Conservation (phyloP, 768 basidiomycete genomes). For the Cytidiella melzeri region DNA sequence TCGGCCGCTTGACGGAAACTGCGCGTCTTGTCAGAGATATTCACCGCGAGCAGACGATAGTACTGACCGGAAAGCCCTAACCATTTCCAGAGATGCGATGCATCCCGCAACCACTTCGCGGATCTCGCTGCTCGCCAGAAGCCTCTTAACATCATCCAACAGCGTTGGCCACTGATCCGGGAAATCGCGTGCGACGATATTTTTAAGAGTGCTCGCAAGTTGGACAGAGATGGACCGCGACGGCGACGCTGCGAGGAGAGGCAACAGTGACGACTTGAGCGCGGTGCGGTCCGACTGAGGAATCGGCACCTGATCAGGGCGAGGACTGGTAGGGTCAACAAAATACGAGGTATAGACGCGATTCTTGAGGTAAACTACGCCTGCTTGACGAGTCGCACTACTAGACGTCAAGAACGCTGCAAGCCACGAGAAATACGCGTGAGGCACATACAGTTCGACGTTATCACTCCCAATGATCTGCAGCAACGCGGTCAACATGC, state of each 20-base stretch:
- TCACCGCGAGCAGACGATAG: neutral
- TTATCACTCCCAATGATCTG: slow-evolving; percentile 79
- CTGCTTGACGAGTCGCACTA: slow-evolving; percentile 79
- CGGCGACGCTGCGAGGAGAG: slow-evolving; percentile 61
- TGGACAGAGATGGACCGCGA: slow-evolving; percentile 68
- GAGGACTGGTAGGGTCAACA: slow-evolving; percentile 37
- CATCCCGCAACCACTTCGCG: slow-evolving; percentile 78
- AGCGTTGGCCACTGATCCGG: slow-evolving; percentile 71
- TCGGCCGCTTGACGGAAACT: slow-evolving; percentile 69
- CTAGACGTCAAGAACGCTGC: slow-evolving; percentile 8
- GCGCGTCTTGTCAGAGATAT: neutral
- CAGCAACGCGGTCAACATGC: slow-evolving; percentile 75
- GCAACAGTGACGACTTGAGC: slow-evolving; percentile 63
- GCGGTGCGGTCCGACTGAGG: slow-evolving; percentile 62
- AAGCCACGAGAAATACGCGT: slow-evolving; percentile 29
- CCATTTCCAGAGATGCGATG: slow-evolving; percentile 68
- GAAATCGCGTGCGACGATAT: slow-evolving; percentile 70
- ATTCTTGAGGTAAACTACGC: slow-evolving; percentile 88
- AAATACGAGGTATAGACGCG: slow-evolving; percentile 67
- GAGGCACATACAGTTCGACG: slow-evolving; percentile 63
- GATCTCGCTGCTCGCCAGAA: slow-evolving; percentile 60
- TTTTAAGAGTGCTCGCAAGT: slow-evolving; percentile 67
- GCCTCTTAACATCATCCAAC: slow-evolving; percentile 55
- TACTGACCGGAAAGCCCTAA: slow-evolving; percentile 64
- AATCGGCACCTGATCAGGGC: slow-evolving; percentile 61